A percentile compares a stretch with the other conserved stretches of the same genome.
These are phyloP conservation scores for Xylariaceae sp. DNA, from an alignment of 2,329 filamentous ascomycete genomes.

Conservation along the genomic window DNA sequence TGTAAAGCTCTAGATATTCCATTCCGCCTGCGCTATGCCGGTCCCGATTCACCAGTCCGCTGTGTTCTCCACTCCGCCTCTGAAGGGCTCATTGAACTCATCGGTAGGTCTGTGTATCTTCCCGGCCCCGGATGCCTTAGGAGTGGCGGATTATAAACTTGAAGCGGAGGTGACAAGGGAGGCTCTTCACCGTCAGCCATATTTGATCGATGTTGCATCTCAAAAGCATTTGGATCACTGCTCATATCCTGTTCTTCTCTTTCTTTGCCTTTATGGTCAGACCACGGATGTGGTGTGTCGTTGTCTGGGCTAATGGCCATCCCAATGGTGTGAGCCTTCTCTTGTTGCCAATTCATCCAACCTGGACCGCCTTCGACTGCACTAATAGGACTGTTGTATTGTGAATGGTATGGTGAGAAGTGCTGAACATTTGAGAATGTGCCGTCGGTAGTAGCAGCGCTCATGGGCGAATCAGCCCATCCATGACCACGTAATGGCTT, in stretches of 20 bases:
- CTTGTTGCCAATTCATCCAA: constrained; percentile 35
- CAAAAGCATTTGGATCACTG: constrained; percentile 40
- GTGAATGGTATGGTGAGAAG: constrained; percentile 57
- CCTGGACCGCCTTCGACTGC: constrained; percentile 35
- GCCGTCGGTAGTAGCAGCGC: constrained; percentile 35
- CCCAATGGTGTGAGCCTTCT: constrained; percentile 37
- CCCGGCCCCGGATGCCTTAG: constrained; percentile 47
- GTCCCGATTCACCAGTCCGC: too few relatives aligned
- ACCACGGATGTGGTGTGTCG: constrained; percentile 24
- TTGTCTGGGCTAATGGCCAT: constrained; percentile 41
- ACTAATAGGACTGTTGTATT: constrained; percentile 56
- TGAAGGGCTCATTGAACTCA: neutral
- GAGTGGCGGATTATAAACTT: constrained; percentile 31
- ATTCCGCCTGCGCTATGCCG: too few relatives aligned
- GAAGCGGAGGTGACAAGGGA: neutral
- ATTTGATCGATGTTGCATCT: constrained; percentile 44
- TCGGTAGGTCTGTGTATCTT: constrained; percentile 27
- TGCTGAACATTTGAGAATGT: constrained; percentile 41
- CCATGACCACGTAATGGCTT: constrained; percentile 45
- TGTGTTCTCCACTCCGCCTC: neutral
- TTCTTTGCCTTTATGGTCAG: constrained; percentile 42
- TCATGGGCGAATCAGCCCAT: constrained; percentile 53
- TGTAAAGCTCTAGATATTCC: too few relatives aligned
- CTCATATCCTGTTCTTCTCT: constrained; percentile 7
- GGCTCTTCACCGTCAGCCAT: constrained; percentile 26